Base-by-base conservation (phyloP, 306 rosid genomes). In the Vigna mungo region DNA sequence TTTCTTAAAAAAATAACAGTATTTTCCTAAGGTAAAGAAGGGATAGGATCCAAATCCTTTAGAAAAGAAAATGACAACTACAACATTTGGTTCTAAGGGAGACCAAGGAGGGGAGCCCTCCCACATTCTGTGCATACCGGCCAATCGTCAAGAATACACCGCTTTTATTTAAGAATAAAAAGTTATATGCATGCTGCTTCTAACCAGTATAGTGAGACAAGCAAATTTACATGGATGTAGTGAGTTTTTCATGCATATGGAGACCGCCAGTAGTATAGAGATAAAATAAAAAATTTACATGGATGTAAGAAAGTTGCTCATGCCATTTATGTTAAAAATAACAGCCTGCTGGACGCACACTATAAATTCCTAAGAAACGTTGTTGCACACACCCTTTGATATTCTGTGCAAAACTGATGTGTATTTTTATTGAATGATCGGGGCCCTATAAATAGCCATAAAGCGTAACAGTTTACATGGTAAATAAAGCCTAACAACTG, bases 71-170 rank as follows among this genome's bases (percentile, higher is more conserved):
- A 64, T 73, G 74, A 59, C 23, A 56, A 43, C 23, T 27, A 64
- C 77, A 73, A 27, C 66, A 83, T 72, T 59, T 49, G 62, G 80
- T 72, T 37, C 72, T 23, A 18, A 64, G 60, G 46, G 23, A 76
- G 55, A 16, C 70, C 77, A 39, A 25, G 78, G 81, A 25, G 36
- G 49, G 74, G 37, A 61, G 17, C 51, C 59, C 75, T 4, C 51
- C 66, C 20, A 78, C 48, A 47, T 37, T 73, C 17, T 62, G 70
- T 48, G 56, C 2, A 6, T n/a, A 59, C 36, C 25, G 67, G 49
- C 36, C 25, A 71, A 41, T 30, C 39, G 32, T 51, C 63, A 51
- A 52, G 68, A 64, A 72, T 46, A 52, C 56, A 58, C 58, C 0
- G 6, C 63, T 46, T 44, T 65, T 4, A 41, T 44, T 65, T 7